These are phyloP conservation scores for Agrocybe praecox DNA, from an alignment of 768 basidiomycete species.

Conservation along the genomic window DNA sequence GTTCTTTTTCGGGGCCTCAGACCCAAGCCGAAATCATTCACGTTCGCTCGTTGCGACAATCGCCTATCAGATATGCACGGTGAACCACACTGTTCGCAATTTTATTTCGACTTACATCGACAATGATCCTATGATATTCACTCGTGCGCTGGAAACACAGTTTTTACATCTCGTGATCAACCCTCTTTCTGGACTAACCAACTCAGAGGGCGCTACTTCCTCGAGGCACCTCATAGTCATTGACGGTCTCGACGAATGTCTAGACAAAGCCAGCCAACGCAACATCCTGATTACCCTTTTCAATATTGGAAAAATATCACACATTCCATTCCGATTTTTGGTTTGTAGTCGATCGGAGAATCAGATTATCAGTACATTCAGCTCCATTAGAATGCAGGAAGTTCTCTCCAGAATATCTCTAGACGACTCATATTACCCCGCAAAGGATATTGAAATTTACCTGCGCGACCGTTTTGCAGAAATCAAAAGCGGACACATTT, in stretches of 20 bases:
- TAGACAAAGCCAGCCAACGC: not conserved
- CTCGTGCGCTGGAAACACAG: not conserved
- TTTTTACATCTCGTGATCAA: slow-evolving; percentile 8
- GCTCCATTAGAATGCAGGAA: not conserved
- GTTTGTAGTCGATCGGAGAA: slow-evolving; percentile 11
- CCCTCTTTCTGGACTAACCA: not conserved
- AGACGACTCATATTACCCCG: slow-evolving; percentile 6
- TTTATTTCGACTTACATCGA: not conserved
- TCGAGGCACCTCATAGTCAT: slow-evolving; percentile 10
- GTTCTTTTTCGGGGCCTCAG: slow-evolving; percentile 13
- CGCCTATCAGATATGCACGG: slow-evolving; percentile 9
- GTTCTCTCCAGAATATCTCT: not conserved
- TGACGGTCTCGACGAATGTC: slow-evolving; percentile 21
- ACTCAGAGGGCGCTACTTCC: not conserved
- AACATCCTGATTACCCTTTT: not conserved
- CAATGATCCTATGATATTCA: slow-evolving; percentile 3
- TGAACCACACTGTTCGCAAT: not conserved
- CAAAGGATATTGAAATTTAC: slow-evolving; percentile 3
- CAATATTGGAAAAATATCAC: not conserved
- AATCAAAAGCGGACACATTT: not conserved
- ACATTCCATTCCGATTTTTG: not conserved
- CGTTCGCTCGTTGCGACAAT: slow-evolving; percentile 6
- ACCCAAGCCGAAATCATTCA: not conserved
- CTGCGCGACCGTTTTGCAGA: not conserved
- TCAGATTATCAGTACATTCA: slow-evolving; percentile 1